Evolutionary conservation across 148 eudicot genomes (phyloP), one percentile per base, ranked within the genome.

Genomic region (Cornus controversa): DNA sequence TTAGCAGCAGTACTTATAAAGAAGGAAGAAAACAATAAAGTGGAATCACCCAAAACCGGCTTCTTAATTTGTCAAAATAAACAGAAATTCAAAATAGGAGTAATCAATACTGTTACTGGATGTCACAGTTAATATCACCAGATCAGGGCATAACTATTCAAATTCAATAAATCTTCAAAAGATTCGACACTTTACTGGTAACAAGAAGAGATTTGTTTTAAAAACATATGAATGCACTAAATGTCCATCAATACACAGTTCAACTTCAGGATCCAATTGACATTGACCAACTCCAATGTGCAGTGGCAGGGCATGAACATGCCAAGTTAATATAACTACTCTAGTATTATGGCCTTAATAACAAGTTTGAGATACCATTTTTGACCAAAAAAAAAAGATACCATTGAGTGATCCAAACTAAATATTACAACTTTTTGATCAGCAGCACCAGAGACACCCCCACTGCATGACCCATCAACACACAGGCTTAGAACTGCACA

Each of bases 371-470:
- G 9, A 69, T 90, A 91, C 97, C 89, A 34, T 75, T 60, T n/a
- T n/a, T n/a, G n/a, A n/a, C n/a, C n/a, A n/a, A n/a, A n/a, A n/a
- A n/a, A n/a, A n/a, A n/a, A n/a, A 45, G 9, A 69, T 90, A 91
- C 97, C 89, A 34, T 75, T 60, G 93, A 83, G 34, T 87, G 83
- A 80, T 85, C 87, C 81, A 91, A 70, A 77, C 76, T 85, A 81
- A 93, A 91, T 53, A 88, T 69, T 47, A 91, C 77, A 37, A 90
- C 78, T 80, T 88, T 93, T 62, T 93, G 96, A 82, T 95, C 97
- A 47, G 99, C 97, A 83, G 89, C 89, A 62, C 93, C 92, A 42
- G 95, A 91, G 67, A 95, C 80, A 25, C 97, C 99, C 53, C 97
- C 98, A 45, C 79, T 81, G 87, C 92, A 95, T 16, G 87, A 87